phyloP scores from a whole-genome alignment of 768 basidiomycete genomes.

The Sarcomyxa edulis region DNA sequence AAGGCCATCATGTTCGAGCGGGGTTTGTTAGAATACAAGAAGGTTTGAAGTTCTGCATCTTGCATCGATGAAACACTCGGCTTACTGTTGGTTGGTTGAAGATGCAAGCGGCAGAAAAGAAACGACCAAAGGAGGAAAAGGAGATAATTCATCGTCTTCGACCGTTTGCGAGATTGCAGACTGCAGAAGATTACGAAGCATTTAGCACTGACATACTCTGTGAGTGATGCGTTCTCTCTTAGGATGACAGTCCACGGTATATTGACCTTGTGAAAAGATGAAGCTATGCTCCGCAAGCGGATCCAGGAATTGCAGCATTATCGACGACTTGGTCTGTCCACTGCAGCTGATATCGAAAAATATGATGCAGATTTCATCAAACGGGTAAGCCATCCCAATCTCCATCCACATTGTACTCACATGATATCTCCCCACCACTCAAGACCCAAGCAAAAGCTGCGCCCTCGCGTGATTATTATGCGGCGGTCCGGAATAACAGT shows the following conservation, averaged over 20 bases:
- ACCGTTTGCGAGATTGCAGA: constrained; percentile 88
- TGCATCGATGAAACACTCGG: neutral
- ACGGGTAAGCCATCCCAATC: constrained; percentile 47
- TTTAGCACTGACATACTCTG: constrained; percentile 88
- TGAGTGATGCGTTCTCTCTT: constrained; percentile 33
- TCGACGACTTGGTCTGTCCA: constrained; percentile 79
- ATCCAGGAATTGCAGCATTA: constrained; percentile 92
- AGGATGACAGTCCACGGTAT: neutral
- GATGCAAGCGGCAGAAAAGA: constrained; percentile 92
- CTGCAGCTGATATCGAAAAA: constrained; percentile 84
- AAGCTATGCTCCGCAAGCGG: constrained; percentile 78
- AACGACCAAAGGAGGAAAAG: constrained; percentile 84
- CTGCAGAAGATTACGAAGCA: constrained; percentile 84
- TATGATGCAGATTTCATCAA: constrained; percentile 74
- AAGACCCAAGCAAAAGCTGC: constrained; percentile 63
- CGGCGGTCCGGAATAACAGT: too few species aligned
- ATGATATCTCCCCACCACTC: neutral
- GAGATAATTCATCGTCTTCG: constrained; percentile 87
- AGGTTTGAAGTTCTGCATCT: too few species aligned
- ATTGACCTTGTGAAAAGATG: constrained; percentile 55
- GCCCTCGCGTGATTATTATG: constrained; percentile 47
- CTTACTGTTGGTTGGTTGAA: constrained; percentile 26
- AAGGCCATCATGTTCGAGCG: constrained; percentile 92
- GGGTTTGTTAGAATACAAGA: constrained; percentile 89
- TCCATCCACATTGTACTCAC: neutral